Percentiles rank a stretch among this genome's conserved stretches.
phyloP scores from a whole-genome alignment of 2,329 filamentous ascomycete species.

The Diplodia intermedia region DNA sequence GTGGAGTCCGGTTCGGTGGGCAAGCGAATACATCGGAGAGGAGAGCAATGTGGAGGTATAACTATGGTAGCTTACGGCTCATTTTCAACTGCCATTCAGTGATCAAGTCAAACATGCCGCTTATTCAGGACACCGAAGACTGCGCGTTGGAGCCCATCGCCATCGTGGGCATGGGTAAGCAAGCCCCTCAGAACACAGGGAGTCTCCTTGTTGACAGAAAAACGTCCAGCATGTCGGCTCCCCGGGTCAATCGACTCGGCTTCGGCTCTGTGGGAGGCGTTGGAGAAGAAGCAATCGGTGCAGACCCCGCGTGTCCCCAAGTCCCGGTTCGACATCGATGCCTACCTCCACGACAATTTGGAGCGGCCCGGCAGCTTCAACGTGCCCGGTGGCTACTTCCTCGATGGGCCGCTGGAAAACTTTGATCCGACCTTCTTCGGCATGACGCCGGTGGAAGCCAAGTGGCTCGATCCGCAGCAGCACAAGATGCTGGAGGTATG shows the following conservation, averaged over 20 bases:
- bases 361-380: neutral
- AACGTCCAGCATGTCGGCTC: neutral
- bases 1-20: too few species aligned
- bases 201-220: neutral
- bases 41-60: too few species aligned
- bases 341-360: neutral
- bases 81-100: too few species aligned
- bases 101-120: neutral
- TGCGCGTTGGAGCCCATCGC: neutral
- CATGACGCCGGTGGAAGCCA: slow-evolving; percentile 35
- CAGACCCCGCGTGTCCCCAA: neutral
- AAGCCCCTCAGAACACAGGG: neutral
- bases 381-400: neutral
- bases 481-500: slow-evolving; percentile 40
- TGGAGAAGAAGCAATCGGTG: neutral
- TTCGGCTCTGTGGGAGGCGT: neutral
- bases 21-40: too few species aligned
- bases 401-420: slow-evolving; percentile 38
- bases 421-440: neutral
- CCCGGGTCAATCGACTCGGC: neutral
- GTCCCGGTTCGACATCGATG: neutral
- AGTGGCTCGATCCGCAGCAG: slow-evolving; percentile 40
- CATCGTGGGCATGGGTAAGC: neutral
- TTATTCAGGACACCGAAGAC: neutral
- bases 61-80: too few species aligned